Evolutionary conservation across 495 filamentous ascomycete genomes (phyloP).

Genomic region (Penicillium turbatum): DNA sequence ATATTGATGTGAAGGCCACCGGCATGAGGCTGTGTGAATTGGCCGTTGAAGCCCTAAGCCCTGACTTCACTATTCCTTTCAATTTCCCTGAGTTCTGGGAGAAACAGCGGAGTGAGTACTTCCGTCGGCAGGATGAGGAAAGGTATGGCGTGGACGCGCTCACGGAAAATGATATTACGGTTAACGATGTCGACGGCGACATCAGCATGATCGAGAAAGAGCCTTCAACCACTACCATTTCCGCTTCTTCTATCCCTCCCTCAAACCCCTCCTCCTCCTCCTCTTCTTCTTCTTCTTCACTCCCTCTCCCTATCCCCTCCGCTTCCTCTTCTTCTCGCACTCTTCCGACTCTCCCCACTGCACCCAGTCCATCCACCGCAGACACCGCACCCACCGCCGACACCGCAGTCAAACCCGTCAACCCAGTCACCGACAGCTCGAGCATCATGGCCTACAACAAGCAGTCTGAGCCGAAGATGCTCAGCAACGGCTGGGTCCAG

Average conservation of each 20-base stretch:
- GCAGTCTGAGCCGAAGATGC: slow-evolving; percentile 15
- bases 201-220: background rate
- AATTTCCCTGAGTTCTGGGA: slow-evolving; percentile 15
- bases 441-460: slow-evolving; percentile 14
- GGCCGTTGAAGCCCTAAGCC: slow-evolving; percentile 21
- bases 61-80: slow-evolving; percentile 16
- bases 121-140: slow-evolving; percentile 3
- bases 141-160: background rate
- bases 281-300: no score
- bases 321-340: no score
- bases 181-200: background rate
- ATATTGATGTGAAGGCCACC: slow-evolving; percentile 14
- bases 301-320: no score
- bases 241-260: slow-evolving; percentile 7
- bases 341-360: no score
- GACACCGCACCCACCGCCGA: no score
- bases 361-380: no score
- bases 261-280: background rate
- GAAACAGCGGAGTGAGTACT: slow-evolving; percentile 19
- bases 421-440: background rate
- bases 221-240: background rate
- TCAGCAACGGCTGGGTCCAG: slow-evolving; percentile 31
- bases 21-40: slow-evolving; percentile 27
- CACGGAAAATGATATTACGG: no score
- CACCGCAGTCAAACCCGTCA: no score